Evolutionary conservation across 164 flowering plant genomes (phyloP), one percentile per base, ranked within the genome.

Genomic region (Chimonanthus praecox): DNA sequence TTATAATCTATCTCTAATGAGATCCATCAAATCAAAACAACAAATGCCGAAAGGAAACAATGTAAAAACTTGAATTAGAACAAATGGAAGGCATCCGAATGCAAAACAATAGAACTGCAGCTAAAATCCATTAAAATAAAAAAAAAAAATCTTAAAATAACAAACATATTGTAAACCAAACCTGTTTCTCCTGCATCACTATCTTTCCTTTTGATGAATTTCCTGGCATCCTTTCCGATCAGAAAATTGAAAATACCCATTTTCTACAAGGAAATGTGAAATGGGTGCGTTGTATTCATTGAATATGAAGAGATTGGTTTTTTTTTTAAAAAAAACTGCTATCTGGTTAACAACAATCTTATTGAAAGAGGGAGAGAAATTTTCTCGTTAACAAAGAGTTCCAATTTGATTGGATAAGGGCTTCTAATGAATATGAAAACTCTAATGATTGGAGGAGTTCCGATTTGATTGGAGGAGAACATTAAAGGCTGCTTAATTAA

Each of bases 101-200:
- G 7, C 64, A 61, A 61, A 61, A n/a, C 64, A 61, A 61, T 20
- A 4, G 64, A 62, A 62, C 13, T 33, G 6, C 2, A 33, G 33
- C 33, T 0, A 33, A 33, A 33, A 33, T 1, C 33, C 33, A 33
- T 33, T 33, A 1, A 51, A 51, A 3, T 10, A 3, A 54, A 54
- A 9, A 54, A 65, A 5, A 44, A 65, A 21, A 65, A n/a, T n/a
- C n/a, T 9, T 33, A 43, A 13, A 4, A 65, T 43, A 7, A 20
- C 10, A 9, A 64, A 21, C 43, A 7, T 10, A 4, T 45, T 21
- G 18, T 2, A 58, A 63, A 64, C 47, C 13, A 69, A 49, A 90
- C 93, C 93, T 84, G 93, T 81, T 81, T 88, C 92, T 13, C 90
- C 96, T 47, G 93, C 92, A 86, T 89, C 90, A 66, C 96, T 91